These are phyloP conservation scores for Pecoramyces ruminantium DNA, from an alignment of 192 early-diverging fungal species.

Conservation along the genomic window DNA sequence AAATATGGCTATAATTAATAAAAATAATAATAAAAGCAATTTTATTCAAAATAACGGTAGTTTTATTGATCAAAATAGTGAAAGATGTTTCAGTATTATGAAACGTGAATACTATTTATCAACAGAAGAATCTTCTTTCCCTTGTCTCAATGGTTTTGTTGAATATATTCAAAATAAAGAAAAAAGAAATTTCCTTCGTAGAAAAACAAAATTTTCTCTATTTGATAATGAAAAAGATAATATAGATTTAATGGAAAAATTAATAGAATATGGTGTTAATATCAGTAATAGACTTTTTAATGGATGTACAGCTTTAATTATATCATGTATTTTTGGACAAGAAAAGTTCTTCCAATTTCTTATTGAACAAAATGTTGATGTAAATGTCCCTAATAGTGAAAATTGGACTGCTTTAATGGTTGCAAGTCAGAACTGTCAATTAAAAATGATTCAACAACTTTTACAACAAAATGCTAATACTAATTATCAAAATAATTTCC, in stretches of 20 bases:
- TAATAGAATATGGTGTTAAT: neutral
- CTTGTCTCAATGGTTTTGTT: neutral
- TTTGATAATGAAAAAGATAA: neutral
- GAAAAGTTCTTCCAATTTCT: neutral
- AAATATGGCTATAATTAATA: neutral
- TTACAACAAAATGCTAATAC: neutral
- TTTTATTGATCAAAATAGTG: neutral
- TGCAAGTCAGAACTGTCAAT: neutral
- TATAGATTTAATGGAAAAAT: neutral
- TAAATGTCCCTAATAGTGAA: neutral
- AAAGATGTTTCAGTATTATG: neutral
- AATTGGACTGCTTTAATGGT: neutral
- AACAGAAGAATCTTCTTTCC: neutral
- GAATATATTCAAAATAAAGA: neutral
- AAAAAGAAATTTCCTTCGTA: neutral
- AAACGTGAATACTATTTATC: neutral
- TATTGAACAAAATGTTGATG: neutral
- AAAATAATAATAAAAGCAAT: neutral
- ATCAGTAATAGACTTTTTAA: neutral
- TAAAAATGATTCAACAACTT: neutral
- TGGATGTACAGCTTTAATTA: neutral
- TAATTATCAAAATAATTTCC: neutral
- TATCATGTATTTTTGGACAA: neutral
- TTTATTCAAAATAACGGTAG: neutral
- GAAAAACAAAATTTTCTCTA: neutral